Evolutionary conservation across 441 rosid species (phyloP).

Genomic region (Syzygium malaccense): DNA sequence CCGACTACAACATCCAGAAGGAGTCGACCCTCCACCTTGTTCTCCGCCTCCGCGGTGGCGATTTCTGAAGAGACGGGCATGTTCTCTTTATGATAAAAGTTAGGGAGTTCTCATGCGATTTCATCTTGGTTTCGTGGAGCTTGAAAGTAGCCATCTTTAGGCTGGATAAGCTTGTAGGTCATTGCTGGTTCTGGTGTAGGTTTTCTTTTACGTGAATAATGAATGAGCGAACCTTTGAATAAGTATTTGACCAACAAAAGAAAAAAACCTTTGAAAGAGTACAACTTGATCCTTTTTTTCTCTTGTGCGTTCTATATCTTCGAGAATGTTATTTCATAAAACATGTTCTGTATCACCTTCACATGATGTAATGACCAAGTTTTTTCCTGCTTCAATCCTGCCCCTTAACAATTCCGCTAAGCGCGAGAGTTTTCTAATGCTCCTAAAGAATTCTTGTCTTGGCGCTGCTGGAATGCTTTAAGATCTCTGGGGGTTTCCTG

Average conservation of each 20-base stretch:
- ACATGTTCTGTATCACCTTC: background rate
- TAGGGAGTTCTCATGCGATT: background rate
- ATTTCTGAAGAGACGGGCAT: background rate
- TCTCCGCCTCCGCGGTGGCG: background rate
- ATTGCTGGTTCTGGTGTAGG: background rate
- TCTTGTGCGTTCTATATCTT: background rate
- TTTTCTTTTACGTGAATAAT: background rate
- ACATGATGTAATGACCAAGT: background rate
- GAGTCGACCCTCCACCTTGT: background rate
- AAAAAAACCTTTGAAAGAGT: too few species aligned
- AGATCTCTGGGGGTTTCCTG: background rate
- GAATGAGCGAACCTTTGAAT: background rate
- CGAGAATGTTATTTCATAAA: background rate
- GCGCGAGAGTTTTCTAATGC: too few species aligned
- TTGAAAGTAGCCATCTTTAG: background rate
- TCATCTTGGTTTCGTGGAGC: background rate
- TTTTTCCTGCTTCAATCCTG: background rate
- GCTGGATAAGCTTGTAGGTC: background rate
- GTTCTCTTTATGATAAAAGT: background rate
- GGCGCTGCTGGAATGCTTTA: background rate
- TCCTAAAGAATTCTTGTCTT: background rate
- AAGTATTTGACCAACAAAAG: too few species aligned
- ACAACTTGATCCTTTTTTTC: background rate
- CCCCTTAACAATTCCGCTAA: background rate
- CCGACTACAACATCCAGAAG: background rate